These are phyloP conservation scores for Sphagnum magellanicum DNA, from an alignment of 228 moss, liverwort and hornwort genomes.

Conservation along the genomic window DNA sequence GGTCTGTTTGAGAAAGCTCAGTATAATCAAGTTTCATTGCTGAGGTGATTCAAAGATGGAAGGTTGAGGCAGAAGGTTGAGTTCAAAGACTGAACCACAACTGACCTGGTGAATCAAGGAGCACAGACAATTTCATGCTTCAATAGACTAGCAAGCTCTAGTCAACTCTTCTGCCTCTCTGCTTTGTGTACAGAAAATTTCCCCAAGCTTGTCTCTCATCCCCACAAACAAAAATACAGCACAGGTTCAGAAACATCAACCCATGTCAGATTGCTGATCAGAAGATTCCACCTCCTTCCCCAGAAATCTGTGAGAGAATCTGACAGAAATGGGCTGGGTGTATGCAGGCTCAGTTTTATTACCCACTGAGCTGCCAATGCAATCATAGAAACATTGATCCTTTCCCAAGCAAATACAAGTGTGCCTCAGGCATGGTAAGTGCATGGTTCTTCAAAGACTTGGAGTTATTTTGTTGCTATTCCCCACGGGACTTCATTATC, in stretches of 20 bases:
- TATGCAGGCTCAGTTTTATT: constrained; percentile 54
- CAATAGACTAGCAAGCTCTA: too few species aligned
- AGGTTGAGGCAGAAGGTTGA: too few species aligned
- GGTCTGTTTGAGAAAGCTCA: too few species aligned
- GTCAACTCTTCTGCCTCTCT: constrained; percentile 1
- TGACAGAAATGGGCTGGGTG: constrained; percentile 60
- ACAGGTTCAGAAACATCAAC: constrained; percentile 59
- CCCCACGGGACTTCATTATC: neutral
- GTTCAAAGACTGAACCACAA: too few species aligned
- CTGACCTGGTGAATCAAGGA: neutral
- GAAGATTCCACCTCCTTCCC: constrained; percentile 82
- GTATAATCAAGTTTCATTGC: too few species aligned
- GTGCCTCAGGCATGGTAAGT: too few species aligned
- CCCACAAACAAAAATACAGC: constrained; percentile 2
- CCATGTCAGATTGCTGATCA: constrained; percentile 62
- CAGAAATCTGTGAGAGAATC: constrained; percentile 76
- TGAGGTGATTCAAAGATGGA: too few species aligned
- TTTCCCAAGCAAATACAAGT: neutral
- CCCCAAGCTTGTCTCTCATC: neutral
- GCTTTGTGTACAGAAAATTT: neutral
- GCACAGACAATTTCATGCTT: neutral
- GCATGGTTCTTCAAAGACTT: neutral
- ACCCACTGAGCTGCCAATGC: constrained; percentile 45
- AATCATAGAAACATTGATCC: constrained; percentile 20
- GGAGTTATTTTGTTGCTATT: too few species aligned